Evolutionary conservation across 148 eudicot species (phyloP).

Genomic region (Camellia granthamiana): DNA sequence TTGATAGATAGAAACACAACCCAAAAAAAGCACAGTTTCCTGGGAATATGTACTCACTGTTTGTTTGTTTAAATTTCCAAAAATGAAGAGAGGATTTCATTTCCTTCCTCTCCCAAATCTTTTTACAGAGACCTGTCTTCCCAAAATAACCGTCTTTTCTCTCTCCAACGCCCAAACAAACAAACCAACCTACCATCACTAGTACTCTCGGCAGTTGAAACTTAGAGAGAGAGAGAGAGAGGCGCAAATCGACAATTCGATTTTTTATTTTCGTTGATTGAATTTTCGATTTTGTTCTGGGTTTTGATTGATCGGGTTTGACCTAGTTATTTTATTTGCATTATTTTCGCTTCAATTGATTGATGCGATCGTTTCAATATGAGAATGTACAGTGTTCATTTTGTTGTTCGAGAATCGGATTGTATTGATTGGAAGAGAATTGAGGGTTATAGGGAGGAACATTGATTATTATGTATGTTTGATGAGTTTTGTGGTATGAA

Average conservation of each 20-base stretch:
- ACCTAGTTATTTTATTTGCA: neutral
- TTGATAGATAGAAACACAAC: no score
- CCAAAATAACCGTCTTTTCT: neutral
- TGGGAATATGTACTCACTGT: no score
- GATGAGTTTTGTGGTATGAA: slow-evolving; percentile 17
- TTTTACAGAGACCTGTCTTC: no score
- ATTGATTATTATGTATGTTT: slow-evolving; percentile 2
- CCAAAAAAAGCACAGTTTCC: no score
- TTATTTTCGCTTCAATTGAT: neutral
- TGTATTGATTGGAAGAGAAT: neutral
- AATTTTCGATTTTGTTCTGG: neutral
- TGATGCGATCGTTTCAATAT: neutral
- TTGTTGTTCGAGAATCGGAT: neutral
- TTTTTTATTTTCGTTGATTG: neutral
- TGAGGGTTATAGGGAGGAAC: neutral
- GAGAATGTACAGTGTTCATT: neutral
- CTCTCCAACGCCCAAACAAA: neutral
- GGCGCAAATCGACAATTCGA: no score
- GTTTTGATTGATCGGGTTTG: slow-evolving; percentile 2
- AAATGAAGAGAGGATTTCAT: no score
- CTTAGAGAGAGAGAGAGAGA: no score
- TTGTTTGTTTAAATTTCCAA: no score
- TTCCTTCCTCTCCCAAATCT: no score
- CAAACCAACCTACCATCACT: neutral
- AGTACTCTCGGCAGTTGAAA: neutral